phyloP scores from a whole-genome alignment of 441 rosid genomes.

The Cnidoscolus chayamansa region DNA sequence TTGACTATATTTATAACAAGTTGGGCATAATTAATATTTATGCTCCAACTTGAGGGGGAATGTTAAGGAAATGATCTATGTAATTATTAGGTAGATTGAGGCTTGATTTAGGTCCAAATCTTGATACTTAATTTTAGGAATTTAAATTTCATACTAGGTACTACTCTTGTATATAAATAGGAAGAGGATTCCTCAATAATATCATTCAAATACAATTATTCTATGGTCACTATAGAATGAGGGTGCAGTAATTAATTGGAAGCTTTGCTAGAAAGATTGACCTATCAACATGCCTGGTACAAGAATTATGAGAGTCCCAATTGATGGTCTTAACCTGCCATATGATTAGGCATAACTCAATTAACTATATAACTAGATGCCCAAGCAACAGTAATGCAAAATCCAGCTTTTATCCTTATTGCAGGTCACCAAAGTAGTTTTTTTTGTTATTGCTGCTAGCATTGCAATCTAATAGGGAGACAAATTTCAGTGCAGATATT shows the following conservation, averaged over 20 bases:
- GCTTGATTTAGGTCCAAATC: too few species aligned
- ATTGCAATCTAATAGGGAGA: background rate
- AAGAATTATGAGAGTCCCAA: background rate
- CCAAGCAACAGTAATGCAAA: background rate
- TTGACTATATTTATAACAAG: too few species aligned
- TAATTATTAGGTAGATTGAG: too few species aligned
- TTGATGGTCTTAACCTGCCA: background rate
- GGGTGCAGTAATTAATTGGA: background rate
- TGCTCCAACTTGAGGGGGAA: too few species aligned
- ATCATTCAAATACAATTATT: too few species aligned
- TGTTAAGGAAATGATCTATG: too few species aligned
- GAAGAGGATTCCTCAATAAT: too few species aligned
- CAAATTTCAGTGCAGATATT: background rate
- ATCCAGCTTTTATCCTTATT: background rate
- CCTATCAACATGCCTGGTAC: background rate
- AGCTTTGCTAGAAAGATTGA: background rate
- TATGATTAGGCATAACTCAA: background rate
- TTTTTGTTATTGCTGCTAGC: background rate
- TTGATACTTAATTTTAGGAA: too few species aligned
- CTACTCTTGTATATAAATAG: too few species aligned
- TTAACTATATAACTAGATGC: background rate
- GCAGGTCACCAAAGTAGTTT: background rate
- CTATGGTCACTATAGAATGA: background rate
- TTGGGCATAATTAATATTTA: too few species aligned
- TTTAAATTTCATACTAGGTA: too few species aligned